Evolutionary conservation across 2,329 filamentous ascomycete species (phyloP).

Genomic region (Epichloe gansuensis): DNA sequence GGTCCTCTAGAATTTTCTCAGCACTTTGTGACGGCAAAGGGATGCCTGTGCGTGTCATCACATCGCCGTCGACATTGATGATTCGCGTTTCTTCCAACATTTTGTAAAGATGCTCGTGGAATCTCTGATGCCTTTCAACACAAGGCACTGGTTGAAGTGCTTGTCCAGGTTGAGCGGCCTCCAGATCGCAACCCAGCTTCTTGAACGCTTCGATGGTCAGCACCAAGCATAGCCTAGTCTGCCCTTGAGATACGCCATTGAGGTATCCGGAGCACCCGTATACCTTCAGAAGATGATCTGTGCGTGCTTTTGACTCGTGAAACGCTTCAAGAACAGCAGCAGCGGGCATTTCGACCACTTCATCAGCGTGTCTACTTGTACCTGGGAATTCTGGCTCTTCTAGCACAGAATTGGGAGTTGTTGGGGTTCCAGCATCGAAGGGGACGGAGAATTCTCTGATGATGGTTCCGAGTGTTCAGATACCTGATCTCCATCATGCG

Average conservation of each 20-base stretch:
- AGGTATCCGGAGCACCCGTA: neutral
- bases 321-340: neutral
- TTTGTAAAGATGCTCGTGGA: neutral
- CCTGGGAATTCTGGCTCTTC: neutral
- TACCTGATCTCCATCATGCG: neutral
- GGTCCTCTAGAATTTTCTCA: slow-evolving; percentile 1
- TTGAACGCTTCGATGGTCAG: neutral
- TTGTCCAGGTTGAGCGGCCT: neutral
- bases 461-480: neutral
- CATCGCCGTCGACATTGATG: slow-evolving; percentile 2
- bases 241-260: neutral
- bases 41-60: slow-evolving; percentile 5
- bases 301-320: neutral
- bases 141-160: neutral
- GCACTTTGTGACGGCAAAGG: neutral
- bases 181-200: neutral
- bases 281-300: neutral
- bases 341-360: neutral
- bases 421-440: neutral
- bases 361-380: too few relatives aligned
- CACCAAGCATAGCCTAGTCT: neutral
- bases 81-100: slow-evolving; percentile 3
- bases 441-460: neutral
- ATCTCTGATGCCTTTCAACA: neutral
- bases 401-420: neutral